A percentile compares a stretch with the other conserved stretches of the same genome.
phyloP scores from a whole-genome alignment of 2,329 filamentous ascomycete genomes.

The Aspergillus persii region DNA sequence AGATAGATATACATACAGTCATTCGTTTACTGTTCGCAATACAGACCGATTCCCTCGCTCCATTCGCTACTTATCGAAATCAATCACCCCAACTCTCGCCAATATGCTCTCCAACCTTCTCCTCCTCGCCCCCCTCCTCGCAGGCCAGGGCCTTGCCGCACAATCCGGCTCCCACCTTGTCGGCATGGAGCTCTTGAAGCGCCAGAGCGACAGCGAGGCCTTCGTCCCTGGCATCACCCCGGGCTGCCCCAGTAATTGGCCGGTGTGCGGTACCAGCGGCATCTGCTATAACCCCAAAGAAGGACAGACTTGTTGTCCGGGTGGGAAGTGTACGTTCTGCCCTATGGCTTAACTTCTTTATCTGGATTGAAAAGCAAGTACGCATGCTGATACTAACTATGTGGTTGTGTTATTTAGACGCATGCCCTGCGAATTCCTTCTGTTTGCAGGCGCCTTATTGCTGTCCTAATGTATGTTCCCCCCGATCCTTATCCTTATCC shows the following conservation, averaged over 20 bases:
- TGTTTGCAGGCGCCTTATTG: constrained; percentile 8
- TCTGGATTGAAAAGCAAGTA: neutral
- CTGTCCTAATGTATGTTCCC: constrained; percentile 6
- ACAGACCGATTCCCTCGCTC: neutral
- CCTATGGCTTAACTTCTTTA: neutral
- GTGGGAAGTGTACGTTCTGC: constrained; percentile 11
- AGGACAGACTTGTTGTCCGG: constrained; percentile 13
- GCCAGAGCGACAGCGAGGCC: constrained; percentile 6
- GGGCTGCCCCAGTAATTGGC: constrained; percentile 14
- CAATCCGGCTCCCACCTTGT: neutral
- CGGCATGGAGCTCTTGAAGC: constrained; percentile 5
- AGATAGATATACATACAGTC: neutral
- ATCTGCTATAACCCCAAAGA: constrained; percentile 14
- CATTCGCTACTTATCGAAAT: neutral
- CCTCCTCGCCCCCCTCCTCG: constrained; percentile 8
- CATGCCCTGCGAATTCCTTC: constrained; percentile 7
- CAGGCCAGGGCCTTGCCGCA: constrained; percentile 8
- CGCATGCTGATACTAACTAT: neutral
- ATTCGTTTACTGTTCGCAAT: neutral
- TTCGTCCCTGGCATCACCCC: constrained; percentile 9
- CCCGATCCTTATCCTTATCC: neutral
- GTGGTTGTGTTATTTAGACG: neutral
- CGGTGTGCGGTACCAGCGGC: constrained; percentile 12
- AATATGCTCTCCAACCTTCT: constrained; percentile 10
- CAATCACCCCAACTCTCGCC: neutral